Evolutionary conservation across 1,139 yeast species (phyloP), one percentile per base, ranked within the genome.

Genomic region (Yamadazyma diospyri): DNA sequence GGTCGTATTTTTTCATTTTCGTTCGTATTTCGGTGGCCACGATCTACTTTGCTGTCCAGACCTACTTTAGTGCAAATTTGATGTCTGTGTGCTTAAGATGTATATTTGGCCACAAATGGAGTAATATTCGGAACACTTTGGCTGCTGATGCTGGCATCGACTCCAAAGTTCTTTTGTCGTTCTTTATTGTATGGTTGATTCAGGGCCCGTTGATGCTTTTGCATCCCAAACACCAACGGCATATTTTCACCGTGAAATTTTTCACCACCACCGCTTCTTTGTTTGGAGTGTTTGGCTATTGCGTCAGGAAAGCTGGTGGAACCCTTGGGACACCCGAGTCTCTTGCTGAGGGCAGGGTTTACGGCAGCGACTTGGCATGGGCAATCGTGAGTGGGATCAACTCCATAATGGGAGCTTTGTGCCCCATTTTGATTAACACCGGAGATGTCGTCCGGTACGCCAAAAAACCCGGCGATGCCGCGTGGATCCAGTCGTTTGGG

Each of bases 291-390:
- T 38, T 38, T 32, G 42, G 42, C 4, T 38, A 38, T 22, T 38
- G 42, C 30, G 38, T 38, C 6, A 26, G 38, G 25, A 38, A 40
- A 26, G 43, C 43, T 12, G 43, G 43, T n/a, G 42, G 43, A 6
- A 31, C 40, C 11, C 26, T 40, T 23, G 43, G 43, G 7, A 32
- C 43, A 11, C 43, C 43, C 4, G 43, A 40, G 18, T 36, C 40
- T 22, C 30, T 40, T 22, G 33, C 32, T 12, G 23, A 23, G 12
- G 28, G 29, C 20, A 27, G 38, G 15, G 37, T 38, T 1, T 34
- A 40, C 21, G 43, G 43, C 6, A 9, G 28, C 8, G 42, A 40
- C 14, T 32, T 40, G 17, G 43, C 30, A 7, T 40, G 43, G 43
- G 43, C 40, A 4, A 33, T 40, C 15, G 20, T 40, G 9, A 7